These are phyloP conservation scores for Onygena corvina DNA, from an alignment of 2,329 filamentous ascomycete genomes.

Conservation along the genomic window DNA sequence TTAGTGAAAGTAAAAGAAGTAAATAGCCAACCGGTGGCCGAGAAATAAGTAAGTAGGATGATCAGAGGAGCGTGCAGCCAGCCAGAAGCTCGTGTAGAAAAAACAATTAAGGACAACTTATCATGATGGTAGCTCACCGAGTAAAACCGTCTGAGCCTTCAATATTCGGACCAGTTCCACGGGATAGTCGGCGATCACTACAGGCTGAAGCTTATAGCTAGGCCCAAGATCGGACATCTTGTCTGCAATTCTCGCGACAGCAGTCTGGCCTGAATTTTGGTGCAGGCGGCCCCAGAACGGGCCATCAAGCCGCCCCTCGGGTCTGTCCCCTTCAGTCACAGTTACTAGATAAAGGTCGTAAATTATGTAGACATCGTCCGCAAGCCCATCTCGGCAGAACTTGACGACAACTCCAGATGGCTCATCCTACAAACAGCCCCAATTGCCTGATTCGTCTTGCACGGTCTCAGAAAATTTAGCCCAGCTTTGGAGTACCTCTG, in stretches of 20 bases:
- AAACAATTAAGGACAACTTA: too few species aligned
- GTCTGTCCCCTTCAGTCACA: not conserved
- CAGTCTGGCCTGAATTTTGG: not conserved
- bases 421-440: too few species aligned
- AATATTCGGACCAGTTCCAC: conserved; percentile 8
- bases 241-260: conserved; percentile 9
- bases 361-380: conserved; percentile 7
- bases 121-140: not conserved
- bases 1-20: too few species aligned
- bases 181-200: conserved; percentile 2
- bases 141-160: not conserved
- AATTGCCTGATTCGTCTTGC: too few species aligned
- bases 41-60: too few species aligned
- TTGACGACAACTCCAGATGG: conserved; percentile 9
- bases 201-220: not conserved
- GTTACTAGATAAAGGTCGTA: conserved; percentile 6
- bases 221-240: not conserved
- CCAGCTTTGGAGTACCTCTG: too few species aligned
- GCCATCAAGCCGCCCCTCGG: not conserved
- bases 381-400: not conserved
- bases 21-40: too few species aligned
- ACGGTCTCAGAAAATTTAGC: too few species aligned
- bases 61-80: too few species aligned
- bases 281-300: conserved; percentile 1
- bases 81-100: too few species aligned